Conservation (phyloP, 139 green algal species). For the Raphidocelis subcapitata region DNA sequence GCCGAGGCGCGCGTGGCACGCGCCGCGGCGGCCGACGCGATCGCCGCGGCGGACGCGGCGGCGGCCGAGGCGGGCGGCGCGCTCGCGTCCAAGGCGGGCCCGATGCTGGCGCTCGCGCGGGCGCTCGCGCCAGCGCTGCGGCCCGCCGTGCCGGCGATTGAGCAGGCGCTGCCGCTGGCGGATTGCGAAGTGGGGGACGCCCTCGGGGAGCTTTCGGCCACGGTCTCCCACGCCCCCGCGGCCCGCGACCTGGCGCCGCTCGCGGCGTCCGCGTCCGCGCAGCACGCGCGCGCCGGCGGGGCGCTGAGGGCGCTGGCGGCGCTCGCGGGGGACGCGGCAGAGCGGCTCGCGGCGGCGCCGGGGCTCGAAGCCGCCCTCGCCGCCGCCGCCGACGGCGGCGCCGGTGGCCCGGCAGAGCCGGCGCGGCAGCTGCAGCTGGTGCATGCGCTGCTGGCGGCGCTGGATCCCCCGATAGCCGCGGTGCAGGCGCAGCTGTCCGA, state of each 20-base stretch:
- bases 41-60: conserved; percentile 11
- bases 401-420: neutral
- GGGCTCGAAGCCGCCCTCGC: neutral
- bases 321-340: conserved; percentile 23
- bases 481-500: conserved; percentile 25
- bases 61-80: conserved; percentile 22
- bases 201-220: neutral
- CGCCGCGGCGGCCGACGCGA: neutral
- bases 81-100: conserved; percentile 21
- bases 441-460: conserved; percentile 23
- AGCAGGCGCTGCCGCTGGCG: conserved; percentile 15
- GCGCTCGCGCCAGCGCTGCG: conserved; percentile 10
- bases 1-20: neutral
- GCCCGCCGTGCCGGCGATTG: conserved; percentile 4
- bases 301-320: conserved; percentile 26
- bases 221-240: no score
- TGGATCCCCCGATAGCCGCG: conserved; percentile 12
- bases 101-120: conserved; percentile 20
- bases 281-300: conserved; percentile 1
- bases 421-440: conserved; percentile 24
- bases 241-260: no score
- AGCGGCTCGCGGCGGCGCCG: conserved; percentile 3
- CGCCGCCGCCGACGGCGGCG: no score
- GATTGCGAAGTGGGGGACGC: conserved; percentile 9
- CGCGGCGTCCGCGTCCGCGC: no score